Evolutionary conservation across 768 basidiomycete species (phyloP).

Genomic region (Boletus huronensis): DNA sequence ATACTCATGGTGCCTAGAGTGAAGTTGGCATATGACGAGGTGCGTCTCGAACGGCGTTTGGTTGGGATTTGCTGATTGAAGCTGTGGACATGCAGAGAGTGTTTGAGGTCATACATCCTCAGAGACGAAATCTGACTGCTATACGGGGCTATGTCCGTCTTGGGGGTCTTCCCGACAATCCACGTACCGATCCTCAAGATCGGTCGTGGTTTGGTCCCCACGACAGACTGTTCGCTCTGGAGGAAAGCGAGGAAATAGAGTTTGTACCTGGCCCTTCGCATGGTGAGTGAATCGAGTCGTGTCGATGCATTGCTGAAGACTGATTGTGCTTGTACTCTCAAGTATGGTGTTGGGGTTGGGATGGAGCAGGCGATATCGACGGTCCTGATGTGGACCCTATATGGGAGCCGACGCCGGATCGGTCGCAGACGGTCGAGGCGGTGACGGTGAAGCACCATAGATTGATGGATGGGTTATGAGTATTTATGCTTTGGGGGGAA

Average conservation of each 20-base stretch:
- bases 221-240: constrained; percentile 87
- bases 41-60: constrained; percentile 30
- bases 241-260: constrained; percentile 73
- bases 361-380: constrained; percentile 96
- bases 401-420: constrained; percentile 84
- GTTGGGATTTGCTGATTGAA: neutral
- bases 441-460: constrained; percentile 74
- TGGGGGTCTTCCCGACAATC: constrained; percentile 97
- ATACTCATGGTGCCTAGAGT: constrained; percentile 98
- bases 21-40: constrained; percentile 92
- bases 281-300: constrained; percentile 44
- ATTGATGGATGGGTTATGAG: constrained; percentile 25
- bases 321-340: constrained; percentile 7
- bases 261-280: constrained; percentile 82
- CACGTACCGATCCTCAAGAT: constrained; percentile 95
- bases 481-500: neutral
- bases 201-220: constrained; percentile 98
- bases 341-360: constrained; percentile 99
- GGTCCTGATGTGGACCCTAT: constrained; percentile 98
- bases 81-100: constrained; percentile 60
- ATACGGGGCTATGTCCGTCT: constrained; percentile 91
- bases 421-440: constrained; percentile 51
- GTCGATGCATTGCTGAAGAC: neutral
- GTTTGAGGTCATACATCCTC: constrained; percentile 91
- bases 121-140: constrained; percentile 87